phyloP scores from a whole-genome alignment of 2,329 filamentous ascomycete genomes.

The Pyricularia grisea region DNA sequence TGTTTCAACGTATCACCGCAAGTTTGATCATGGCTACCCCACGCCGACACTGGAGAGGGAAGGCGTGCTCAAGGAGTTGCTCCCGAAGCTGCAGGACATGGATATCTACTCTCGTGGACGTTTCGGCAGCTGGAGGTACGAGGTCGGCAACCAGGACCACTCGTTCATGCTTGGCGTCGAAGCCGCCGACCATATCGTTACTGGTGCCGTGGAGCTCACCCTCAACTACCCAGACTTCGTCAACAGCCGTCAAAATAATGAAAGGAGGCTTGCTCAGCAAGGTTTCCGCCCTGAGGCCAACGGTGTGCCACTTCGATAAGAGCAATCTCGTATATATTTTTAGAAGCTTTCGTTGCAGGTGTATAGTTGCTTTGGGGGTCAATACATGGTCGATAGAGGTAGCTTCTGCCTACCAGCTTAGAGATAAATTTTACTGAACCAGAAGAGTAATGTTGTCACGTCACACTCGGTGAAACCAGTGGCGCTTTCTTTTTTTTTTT shows the following conservation, averaged over 20 bases:
- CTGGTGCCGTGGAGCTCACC: conserved; percentile 81
- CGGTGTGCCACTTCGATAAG: not conserved
- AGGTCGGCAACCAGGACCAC: conserved; percentile 92
- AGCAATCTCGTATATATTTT: not conserved
- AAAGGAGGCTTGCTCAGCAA: conserved; percentile 48
- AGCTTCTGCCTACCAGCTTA: not conserved
- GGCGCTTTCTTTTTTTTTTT: too few species aligned
- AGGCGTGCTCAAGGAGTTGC: conserved; percentile 81
- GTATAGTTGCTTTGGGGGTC: not conserved
- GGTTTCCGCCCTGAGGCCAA: not conserved
- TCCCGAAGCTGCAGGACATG: conserved; percentile 84
- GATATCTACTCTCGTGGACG: conserved; percentile 93
- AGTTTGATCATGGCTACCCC: conserved; percentile 97
- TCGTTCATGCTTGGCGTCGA: conserved; percentile 96
- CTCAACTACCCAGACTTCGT: conserved; percentile 97
- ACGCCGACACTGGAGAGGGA: conserved; percentile 93
- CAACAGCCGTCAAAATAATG: conserved; percentile 63
- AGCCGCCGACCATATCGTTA: conserved; percentile 82
- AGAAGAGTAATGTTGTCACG: not conserved
- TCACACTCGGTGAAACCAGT: not conserved
- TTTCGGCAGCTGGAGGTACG: conserved; percentile 97
- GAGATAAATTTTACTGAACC: not conserved
- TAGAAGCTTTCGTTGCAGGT: not conserved
- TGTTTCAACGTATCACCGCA: conserved; percentile 94
- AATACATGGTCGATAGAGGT: not conserved